These are phyloP conservation scores for Cladosporium velox DNA, from an alignment of 2,329 filamentous ascomycete genomes.

Conservation along the genomic window DNA sequence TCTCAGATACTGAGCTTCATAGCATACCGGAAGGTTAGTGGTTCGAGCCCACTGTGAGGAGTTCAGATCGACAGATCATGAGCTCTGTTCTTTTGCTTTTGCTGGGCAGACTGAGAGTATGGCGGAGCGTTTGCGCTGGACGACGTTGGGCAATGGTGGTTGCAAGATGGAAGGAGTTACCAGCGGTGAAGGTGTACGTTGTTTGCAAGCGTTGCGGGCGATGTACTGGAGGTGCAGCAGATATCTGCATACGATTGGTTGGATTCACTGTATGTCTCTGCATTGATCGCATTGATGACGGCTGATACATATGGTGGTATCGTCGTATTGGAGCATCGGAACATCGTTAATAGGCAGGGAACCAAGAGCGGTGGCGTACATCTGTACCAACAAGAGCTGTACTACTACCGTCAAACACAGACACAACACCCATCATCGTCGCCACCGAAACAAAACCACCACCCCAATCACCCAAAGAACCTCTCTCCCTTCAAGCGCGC, in stretches of 20 bases:
- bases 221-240: neutral
- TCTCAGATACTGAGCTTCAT: neutral
- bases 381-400: neutral
- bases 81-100: neutral
- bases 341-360: neutral
- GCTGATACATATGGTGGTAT: neutral
- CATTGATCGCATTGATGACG: neutral
- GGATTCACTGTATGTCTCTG: too few species aligned
- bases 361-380: neutral
- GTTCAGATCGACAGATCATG: neutral
- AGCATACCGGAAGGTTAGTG: neutral
- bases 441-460: neutral
- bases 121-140: neutral
- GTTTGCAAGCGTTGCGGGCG: neutral
- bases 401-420: neutral
- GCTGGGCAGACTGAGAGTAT: neutral
- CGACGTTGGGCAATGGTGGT: neutral
- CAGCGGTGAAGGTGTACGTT: too few species aligned
- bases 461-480: neutral
- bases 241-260: neutral
- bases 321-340: neutral
- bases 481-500: neutral
- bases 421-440: neutral
- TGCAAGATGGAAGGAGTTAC: neutral
- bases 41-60: neutral